Evolutionary conservation across 805 yeast species (phyloP), one percentile per base, ranked within the genome.

Genomic region (Saccharomycopsis capsularis): DNA sequence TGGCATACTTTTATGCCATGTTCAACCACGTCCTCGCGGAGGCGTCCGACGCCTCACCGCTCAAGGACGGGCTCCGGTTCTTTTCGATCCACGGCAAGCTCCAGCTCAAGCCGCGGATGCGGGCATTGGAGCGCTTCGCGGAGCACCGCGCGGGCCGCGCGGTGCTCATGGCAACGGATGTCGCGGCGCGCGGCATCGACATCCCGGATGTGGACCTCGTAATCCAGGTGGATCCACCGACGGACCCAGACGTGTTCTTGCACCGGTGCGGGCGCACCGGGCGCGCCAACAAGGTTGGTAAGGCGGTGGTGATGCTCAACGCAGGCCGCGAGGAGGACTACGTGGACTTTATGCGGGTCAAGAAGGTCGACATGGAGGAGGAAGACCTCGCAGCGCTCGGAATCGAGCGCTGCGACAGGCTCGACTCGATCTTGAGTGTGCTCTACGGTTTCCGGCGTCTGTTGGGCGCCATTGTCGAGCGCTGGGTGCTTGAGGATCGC

Each of bases 161-260:
- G 7, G 77, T 91, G 0, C 65, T 93, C 22, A 68, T 93, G 65
- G 89, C 99, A 1, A 93, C 99, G 0, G 99, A 93, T 70, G 96
- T 93, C n/a, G 97, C 99, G 0, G 96, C 98, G 0, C 75, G 99
- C 61, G 99, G 99, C 39, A 77, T 93, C 21, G 99, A 93, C 68
- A 82, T 93, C 25, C 95, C 96, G 0, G 93, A 90, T 47, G 97
- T 93, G 7, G 98, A 93, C 60, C 66, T 90, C 23, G 98, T 91
- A 2, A 68, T 93, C n/a, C 99, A 93, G 62, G 57, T 91, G 22
- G 98, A 93, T 55, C 95, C 98, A 1, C 99, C 99, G 1, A 80
- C 88, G 0, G 96, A 90, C 56, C 87, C 97, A 0, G 95, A 85
- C 60, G 78, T 88, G 61, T 93, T 91, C 60, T 73, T 91, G 39